Evolutionary conservation across 345 rosid species (phyloP), one percentile per base, ranked within the genome.

Genomic region (Lepidium sativum): DNA sequence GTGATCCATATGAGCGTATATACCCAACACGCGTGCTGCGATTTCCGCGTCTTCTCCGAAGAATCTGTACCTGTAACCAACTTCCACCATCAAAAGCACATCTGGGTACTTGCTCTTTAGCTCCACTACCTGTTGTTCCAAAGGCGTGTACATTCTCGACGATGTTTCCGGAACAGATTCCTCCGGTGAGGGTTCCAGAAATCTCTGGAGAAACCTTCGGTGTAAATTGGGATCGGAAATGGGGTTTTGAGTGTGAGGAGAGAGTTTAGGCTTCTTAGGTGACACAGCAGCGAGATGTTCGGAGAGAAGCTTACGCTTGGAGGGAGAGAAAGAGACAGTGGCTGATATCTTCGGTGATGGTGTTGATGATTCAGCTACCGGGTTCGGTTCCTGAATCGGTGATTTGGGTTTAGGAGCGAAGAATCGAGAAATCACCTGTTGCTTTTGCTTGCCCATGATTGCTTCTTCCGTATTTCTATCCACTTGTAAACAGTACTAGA

Each of bases 1-100:
- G 61, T 69, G 98, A 67, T 90, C 86, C 74, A 75, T 9, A 52
- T 92, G 97, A n/a, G 96, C 86, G 38, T 80, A 92, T 15, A 92
- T 86, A 2, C 97, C 92, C 71, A 92, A 63, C 20, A 83, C 88
- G 42, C 81, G 77, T 5, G 95, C 85, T 2, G 98, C 98, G 0
- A 82, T 68, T 63, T 79, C 94, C 0, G 97, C 97, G 23, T 92
- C 98, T 3, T 84, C 83, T 35, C 97, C 98, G n/a, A 92, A 92
- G 69, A 92, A 92, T 8, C 96, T 80, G 42, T 77, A 89, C 85
- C 80, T 83, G 80, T 92, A 92, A 54, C 97, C 98, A 42, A 92
- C 98, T 76, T 92, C 96, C 33, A 89, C 77, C 98, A 92, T 89
- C 72, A 92, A 70, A 18, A 92, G 76, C 23, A 92, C 92, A 43